These are phyloP conservation scores for Eucalyptus pauciflora DNA, from an alignment of 345 rosid genomes.

Conservation along the genomic window DNA sequence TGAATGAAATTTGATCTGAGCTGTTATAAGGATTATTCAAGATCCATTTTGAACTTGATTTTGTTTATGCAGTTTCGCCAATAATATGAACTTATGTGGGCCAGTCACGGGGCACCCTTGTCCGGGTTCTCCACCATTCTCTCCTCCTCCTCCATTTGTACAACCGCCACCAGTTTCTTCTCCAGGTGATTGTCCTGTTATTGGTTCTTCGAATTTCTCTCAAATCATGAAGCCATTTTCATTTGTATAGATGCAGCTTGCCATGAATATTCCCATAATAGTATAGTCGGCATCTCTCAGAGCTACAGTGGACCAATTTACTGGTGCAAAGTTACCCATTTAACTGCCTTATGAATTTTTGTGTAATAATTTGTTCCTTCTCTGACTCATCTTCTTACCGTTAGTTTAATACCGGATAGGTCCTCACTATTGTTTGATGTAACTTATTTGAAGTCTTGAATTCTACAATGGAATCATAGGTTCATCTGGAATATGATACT, in stretches of 20 bases:
- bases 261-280: background rate
- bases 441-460: background rate
- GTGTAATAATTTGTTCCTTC: background rate
- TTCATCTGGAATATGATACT: background rate
- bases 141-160: slow-evolving; percentile 99
- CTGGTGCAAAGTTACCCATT: background rate
- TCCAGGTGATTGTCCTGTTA: slow-evolving; percentile 35
- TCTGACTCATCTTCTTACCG: background rate
- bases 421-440: background rate
- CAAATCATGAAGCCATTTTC: background rate
- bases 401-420: background rate
- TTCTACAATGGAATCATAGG: background rate
- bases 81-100: slow-evolving; percentile 89
- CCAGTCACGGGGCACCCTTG: slow-evolving; percentile 93
- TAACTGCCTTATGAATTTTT: background rate
- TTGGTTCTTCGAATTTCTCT: background rate
- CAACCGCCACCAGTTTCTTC: slow-evolving; percentile 63
- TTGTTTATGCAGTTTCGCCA: slow-evolving; percentile 73
- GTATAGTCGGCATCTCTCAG: background rate
- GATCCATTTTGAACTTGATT: background rate
- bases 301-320: background rate
- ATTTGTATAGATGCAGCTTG: background rate
- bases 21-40: background rate
- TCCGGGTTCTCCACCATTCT: slow-evolving; percentile 98
- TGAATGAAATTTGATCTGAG: background rate